These are phyloP conservation scores for Silene vulgaris DNA, from an alignment of 179 eudicot species.

Conservation along the genomic window DNA sequence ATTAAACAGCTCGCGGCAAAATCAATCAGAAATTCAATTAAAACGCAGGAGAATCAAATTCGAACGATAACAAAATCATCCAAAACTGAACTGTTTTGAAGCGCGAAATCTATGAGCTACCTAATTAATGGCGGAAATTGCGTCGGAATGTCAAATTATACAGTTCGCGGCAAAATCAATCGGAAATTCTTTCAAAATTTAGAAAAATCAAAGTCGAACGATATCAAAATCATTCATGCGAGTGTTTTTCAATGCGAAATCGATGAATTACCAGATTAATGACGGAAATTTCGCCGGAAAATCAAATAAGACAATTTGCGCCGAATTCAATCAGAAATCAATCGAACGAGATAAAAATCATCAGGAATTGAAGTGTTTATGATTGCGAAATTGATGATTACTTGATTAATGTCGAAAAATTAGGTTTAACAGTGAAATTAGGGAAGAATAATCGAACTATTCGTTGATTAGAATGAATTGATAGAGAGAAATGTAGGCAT, in stretches of 20 bases:
- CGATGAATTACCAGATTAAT: not conserved
- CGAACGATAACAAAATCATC: not conserved
- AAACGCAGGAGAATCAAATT: not conserved
- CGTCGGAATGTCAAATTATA: too few relatives aligned
- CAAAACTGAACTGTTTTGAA: not conserved
- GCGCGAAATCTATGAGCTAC: too few relatives aligned
- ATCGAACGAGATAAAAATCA: too few relatives aligned
- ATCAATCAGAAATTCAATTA: not conserved
- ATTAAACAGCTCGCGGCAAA: not conserved
- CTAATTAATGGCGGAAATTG: too few relatives aligned
- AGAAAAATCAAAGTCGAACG: too few relatives aligned
- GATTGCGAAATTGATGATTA: not conserved
- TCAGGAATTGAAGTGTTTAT: not conserved
- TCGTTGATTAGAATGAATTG: not conserved
- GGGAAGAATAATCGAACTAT: not conserved
- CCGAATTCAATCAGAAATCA: too few relatives aligned
- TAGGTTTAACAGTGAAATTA: not conserved
- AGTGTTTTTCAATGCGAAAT: too few relatives aligned
- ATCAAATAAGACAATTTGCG: not conserved
- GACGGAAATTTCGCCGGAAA: not conserved
- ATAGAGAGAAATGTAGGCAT: not conserved
- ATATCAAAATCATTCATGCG: too few relatives aligned
- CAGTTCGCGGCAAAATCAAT: too few relatives aligned
- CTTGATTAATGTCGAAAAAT: not conserved
- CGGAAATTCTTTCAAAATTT: too few relatives aligned